Conservation (phyloP, 106 monocot species). For the Dactylorhiza incarnata region DNA sequence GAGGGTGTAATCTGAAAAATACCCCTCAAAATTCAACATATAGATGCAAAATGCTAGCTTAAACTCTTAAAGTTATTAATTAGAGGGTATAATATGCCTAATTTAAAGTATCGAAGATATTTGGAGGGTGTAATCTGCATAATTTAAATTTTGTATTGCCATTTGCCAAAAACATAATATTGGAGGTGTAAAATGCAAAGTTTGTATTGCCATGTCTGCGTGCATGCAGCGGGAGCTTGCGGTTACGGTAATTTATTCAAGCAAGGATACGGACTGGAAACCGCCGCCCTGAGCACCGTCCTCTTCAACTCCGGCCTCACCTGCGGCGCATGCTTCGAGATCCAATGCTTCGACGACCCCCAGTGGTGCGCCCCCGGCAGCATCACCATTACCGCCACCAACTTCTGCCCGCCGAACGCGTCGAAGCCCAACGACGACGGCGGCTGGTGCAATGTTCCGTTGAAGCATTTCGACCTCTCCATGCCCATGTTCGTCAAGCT, state of each 20-base stretch:
- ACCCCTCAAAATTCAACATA: too few species aligned
- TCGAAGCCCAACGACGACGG: constrained; percentile 25
- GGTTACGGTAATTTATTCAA: constrained; percentile 26
- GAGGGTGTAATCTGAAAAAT: too few species aligned
- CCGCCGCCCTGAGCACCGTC: constrained; percentile 34
- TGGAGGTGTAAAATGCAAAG: too few species aligned
- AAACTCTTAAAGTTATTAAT: too few species aligned
- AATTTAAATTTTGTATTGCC: too few species aligned
- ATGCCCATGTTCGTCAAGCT: constrained; percentile 39
- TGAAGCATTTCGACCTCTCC: constrained; percentile 43
- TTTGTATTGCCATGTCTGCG: not conserved
- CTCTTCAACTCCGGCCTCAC: constrained; percentile 38
- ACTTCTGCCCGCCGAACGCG: constrained; percentile 41
- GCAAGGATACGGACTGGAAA: constrained; percentile 32
- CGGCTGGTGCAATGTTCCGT: constrained; percentile 52
- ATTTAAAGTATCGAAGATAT: too few species aligned
- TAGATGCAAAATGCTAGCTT: too few species aligned
- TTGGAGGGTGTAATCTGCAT: too few species aligned
- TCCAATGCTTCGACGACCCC: constrained; percentile 23
- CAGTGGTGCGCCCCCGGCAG: constrained; percentile 24
- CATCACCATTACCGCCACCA: constrained; percentile 41
- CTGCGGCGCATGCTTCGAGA: constrained; percentile 43
- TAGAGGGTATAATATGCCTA: too few species aligned
- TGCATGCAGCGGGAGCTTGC: constrained; percentile 27
- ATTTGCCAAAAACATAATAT: too few species aligned